Evolutionary conservation across 1,139 yeast species (phyloP).

Genomic region (Geotrichum histeridarum): DNA sequence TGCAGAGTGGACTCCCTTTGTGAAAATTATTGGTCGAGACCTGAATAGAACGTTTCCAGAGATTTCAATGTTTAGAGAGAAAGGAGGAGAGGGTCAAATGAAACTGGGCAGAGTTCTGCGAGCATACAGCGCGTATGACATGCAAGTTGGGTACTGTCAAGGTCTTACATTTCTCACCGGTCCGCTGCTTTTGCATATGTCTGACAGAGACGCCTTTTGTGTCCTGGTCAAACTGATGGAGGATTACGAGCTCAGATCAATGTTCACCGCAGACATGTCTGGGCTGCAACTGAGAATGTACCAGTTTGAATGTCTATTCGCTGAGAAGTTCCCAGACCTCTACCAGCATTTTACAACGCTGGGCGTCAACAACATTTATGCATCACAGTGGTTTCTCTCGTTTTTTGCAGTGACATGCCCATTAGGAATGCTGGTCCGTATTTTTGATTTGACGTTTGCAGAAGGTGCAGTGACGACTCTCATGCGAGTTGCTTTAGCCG

Average conservation of each 20-base stretch:
- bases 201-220: slow-evolving; percentile 49
- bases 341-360: slow-evolving; percentile 43
- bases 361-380: slow-evolving; percentile 36
- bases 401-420: slow-evolving; percentile 60
- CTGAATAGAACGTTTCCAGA: slow-evolving; percentile 60
- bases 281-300: slow-evolving; percentile 52
- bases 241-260: slow-evolving; percentile 54
- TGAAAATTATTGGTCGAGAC: slow-evolving; percentile 57
- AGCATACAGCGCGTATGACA: slow-evolving; percentile 64
- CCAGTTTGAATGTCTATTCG: slow-evolving; percentile 49
- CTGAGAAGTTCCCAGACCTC: slow-evolving; percentile 43
- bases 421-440: slow-evolving; percentile 47
- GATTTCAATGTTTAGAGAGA: slow-evolving; percentile 47
- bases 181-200: slow-evolving; percentile 51
- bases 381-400: slow-evolving; percentile 62
- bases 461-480: slow-evolving; percentile 65
- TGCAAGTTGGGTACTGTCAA: slow-evolving; percentile 68
- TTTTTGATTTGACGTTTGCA: slow-evolving; percentile 52
- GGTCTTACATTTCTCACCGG: slow-evolving; percentile 65
- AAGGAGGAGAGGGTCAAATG: slow-evolving; percentile 42
- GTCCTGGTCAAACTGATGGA: slow-evolving; percentile 59
- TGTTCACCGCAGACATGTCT: slow-evolving; percentile 55
- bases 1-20: slow-evolving; percentile 43
- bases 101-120: slow-evolving; percentile 55
- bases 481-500: slow-evolving; percentile 55